Evolutionary conservation across 805 yeast species (phyloP), one percentile per base, ranked within the genome.

Genomic region (Candida multigemmis): DNA sequence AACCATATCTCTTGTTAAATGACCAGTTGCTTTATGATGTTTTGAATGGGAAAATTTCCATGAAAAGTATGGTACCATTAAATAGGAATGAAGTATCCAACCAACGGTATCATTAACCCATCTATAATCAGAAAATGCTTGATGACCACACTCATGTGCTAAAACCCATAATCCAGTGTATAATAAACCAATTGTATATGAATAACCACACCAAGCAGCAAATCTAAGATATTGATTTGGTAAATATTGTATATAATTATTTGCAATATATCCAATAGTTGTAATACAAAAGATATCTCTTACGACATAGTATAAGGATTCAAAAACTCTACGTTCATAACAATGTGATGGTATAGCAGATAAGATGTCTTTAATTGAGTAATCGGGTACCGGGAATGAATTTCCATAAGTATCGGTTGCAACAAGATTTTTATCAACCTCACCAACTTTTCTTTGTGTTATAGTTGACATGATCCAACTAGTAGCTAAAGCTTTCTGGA

Each of bases 131-230:
- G 79, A 67, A 54, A 84, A 84, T 13, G 94, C 94, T 41, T 74
- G 79, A 53, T 83, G 94, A 34, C 94, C 94, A 64, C 94, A 83
- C 56, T 83, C 94, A 55, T 83, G 94, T 28, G 93, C 91, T 58
- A 83, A 48, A 26, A 83, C 79, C 94, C 94, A 83, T 25, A 77
- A 28, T 24, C 94, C 94, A 16, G 86, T 77, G 32, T 77, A 76
- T 34, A 79, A 71, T 30, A 82, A 57, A 16, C 89, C 85, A 41
- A 72, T 71, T 23, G 57, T 46, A 28, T 65, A 45, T 12, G 73
- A 52, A 46, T 79, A 76, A 11, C 48, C 53, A 21, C 63, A 38
- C 89, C 91, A 82, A 25, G 71, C 68, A 6, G 57, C 48, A 32
- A 68, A 66, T 37, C 91, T 67, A 5, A 64, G 43, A 8, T 48